Evolutionary conservation across 2,329 filamentous ascomycete genomes (phyloP).

Genomic region (Diaporthe aspalathi): DNA sequence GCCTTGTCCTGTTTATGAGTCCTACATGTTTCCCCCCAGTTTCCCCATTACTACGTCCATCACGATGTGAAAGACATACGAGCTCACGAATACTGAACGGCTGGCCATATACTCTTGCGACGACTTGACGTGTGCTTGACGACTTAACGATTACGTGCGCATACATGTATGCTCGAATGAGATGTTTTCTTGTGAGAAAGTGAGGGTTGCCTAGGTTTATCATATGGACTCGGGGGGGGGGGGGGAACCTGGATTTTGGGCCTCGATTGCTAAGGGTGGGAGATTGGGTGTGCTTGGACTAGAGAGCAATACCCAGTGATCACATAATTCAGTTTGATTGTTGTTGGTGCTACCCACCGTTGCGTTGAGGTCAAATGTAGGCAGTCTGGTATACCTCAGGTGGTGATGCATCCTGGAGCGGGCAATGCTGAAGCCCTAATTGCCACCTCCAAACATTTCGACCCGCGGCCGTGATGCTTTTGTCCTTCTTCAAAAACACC

Average conservation of each 20-base stretch:
- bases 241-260: not conserved
- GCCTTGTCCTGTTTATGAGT: slow-evolving; percentile 15
- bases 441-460: not conserved
- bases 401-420: not conserved
- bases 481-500: not conserved
- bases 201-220: not conserved
- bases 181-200: not conserved
- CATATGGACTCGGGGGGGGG: not conserved
- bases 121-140: slow-evolving; percentile 12
- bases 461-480: not conserved
- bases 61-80: not conserved
- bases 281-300: not conserved
- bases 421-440: not conserved
- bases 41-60: not conserved
- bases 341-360: not conserved
- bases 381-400: not conserved
- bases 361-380: not conserved
- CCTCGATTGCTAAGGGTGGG: no score
- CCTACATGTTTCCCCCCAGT: not conserved
- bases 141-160: not conserved
- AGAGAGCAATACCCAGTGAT: not conserved
- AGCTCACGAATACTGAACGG: not conserved
- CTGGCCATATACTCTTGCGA: not conserved
- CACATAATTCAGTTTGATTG: not conserved
- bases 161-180: not conserved